Evolutionary conservation across 179 eudicot genomes (phyloP).

Genomic region (Pouteria campechiana): DNA sequence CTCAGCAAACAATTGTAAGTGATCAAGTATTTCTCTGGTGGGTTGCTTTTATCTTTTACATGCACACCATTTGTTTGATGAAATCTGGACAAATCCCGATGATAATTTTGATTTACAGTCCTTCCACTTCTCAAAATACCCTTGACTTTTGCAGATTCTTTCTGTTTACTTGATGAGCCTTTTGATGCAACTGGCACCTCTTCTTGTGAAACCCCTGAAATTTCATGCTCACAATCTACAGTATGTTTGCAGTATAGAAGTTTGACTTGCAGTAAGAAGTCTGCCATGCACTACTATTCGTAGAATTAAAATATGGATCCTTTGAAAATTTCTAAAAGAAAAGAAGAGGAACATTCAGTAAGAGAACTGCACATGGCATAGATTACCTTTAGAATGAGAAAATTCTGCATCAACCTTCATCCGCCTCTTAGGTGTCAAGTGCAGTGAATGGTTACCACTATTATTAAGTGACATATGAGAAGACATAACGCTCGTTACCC

Average conservation of each 20-base stretch:
- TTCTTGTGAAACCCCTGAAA: slow-evolving; percentile 20
- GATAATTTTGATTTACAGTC: slow-evolving; percentile 10
- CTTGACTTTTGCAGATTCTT: slow-evolving; percentile 17
- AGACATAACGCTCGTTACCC: slow-evolving; percentile 15
- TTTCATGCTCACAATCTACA: neutral
- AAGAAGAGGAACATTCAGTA: slow-evolving; percentile 5
- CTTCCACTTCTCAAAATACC: slow-evolving; percentile 16
- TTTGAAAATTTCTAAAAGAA: slow-evolving; percentile 1
- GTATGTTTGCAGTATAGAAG: neutral
- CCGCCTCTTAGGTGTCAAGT: too few species aligned
- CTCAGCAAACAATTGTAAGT: slow-evolving; percentile 51
- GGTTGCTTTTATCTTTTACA: slow-evolving; percentile 9
- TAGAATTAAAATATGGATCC: neutral
- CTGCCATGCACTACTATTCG: neutral
- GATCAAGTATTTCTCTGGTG: slow-evolving; percentile 21
- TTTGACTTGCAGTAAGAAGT: neutral
- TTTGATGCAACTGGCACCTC: slow-evolving; percentile 22
- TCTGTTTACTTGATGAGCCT: slow-evolving; percentile 15
- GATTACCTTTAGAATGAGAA: slow-evolving; percentile 23
- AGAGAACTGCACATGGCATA: slow-evolving; percentile 3
- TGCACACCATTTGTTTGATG: slow-evolving; percentile 9
- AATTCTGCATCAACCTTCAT: slow-evolving; percentile 24
- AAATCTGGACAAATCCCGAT: slow-evolving; percentile 8
- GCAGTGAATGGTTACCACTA: slow-evolving; percentile 8
- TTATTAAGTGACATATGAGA: slow-evolving; percentile 16